Base-by-base conservation (phyloP, 2,329 filamentous ascomycete genomes). In the Xylariaceae sp. region DNA sequence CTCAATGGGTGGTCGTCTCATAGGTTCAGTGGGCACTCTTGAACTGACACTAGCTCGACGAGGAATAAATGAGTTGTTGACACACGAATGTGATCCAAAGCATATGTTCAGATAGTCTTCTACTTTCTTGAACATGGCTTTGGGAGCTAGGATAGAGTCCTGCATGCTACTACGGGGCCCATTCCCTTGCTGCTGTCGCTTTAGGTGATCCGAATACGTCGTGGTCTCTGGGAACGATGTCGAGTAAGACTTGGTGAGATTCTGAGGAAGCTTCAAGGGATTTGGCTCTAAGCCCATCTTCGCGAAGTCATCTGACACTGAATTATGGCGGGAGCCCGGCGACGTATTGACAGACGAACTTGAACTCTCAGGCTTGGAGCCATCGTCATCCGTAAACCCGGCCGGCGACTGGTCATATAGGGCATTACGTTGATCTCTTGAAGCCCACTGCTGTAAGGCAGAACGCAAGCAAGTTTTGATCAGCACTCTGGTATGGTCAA, bases 61-160 rank as follows among this genome's bases (percentile, higher is more conserved):
- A 1, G 81, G 81, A 44, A 81, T 76, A 70, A 96, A 96, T 0
- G 91, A 92, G 11, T 77, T 78, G 71, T 94, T 95, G n/a, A 96
- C 74, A 63, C 82, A 86, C 55, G 88, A 81, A 65, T 86, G 86
- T 0, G 86, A 86, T 57, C 83, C 81, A 67, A 95, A 89, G 65
- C 83, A 88, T 17, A 76, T 73, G 53, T 85, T 76, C 47, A 96
- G 81, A 69, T 94, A 93, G 62, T 92, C 88, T 73, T 96, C 90
- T 11, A 96, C 71, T 4, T 81, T 80, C 61, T 83, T 86, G 72
- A 96, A 96, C 9, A 93, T 84, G 44, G 77, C 78, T 68, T 82
- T 85, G 2, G 80, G 74, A 2, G 79, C 79, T 48, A 65, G 60
- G 50, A 65, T 56, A 60, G 65, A 50, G 62, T 63, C 45, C 51